Conservation (phyloP, 1,139 yeast species). For the Nadsonia commutata region DNA sequence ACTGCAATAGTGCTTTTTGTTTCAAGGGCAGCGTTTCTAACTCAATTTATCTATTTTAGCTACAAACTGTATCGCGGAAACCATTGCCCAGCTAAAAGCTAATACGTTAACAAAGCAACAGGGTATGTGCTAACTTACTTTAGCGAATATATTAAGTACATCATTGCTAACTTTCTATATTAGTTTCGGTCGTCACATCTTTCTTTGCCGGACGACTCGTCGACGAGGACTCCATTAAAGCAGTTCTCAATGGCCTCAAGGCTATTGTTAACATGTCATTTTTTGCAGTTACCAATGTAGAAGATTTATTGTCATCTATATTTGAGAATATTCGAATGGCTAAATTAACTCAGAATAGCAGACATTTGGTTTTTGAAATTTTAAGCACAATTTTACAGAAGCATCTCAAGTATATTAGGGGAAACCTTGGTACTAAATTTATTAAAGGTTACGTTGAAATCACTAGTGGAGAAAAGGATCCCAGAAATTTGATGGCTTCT, state of each 20-base stretch:
- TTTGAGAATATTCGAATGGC: slow-evolving; percentile 41
- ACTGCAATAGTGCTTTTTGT: background rate
- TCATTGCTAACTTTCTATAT: background rate
- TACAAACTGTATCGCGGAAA: slow-evolving; percentile 41
- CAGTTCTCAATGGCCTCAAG: slow-evolving; percentile 42
- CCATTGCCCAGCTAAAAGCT: slow-evolving; percentile 28
- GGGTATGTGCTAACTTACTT: slow-evolving; percentile 20
- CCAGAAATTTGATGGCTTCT: slow-evolving; percentile 63
- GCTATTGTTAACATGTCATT: slow-evolving; percentile 33
- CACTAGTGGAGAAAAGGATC: slow-evolving; percentile 88
- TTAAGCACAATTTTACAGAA: slow-evolving; percentile 26
- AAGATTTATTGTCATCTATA: slow-evolving; percentile 29
- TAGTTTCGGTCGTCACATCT: slow-evolving; percentile 38
- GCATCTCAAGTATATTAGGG: slow-evolving; percentile 12
- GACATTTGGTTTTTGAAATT: slow-evolving; percentile 46
- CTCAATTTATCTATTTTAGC: slow-evolving; percentile 27
- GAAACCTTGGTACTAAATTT: slow-evolving; percentile 27
- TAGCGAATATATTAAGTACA: slow-evolving; percentile 1
- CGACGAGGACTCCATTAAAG: slow-evolving; percentile 41
- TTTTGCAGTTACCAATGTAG: slow-evolving; percentile 13
- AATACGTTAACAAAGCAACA: slow-evolving; percentile 43
- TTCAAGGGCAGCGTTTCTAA: slow-evolving; percentile 4
- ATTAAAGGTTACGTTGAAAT: slow-evolving; percentile 47
- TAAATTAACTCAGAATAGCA: slow-evolving; percentile 46
- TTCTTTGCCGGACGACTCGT: slow-evolving; percentile 54